These are phyloP conservation scores for Dendrocalamus sinicus DNA, from an alignment of 176 grass and related monocot genomes.

Conservation along the genomic window DNA sequence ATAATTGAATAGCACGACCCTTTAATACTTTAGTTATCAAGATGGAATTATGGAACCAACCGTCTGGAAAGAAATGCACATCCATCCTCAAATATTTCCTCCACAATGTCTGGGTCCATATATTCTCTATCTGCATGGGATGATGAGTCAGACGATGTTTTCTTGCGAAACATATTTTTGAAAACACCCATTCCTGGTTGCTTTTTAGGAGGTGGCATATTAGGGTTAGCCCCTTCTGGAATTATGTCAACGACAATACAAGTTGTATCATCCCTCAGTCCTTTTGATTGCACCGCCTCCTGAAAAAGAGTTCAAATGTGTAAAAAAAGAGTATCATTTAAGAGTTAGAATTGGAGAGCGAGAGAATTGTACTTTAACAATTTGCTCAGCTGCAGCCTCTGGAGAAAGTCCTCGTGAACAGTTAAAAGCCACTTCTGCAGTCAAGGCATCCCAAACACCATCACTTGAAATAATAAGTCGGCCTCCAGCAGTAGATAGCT, in stretches of 20 bases:
- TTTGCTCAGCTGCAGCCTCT: conserved; percentile 68
- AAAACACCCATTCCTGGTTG: conserved; percentile 84
- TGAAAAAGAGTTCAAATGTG: conserved; percentile 49
- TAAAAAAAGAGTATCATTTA: conserved; percentile 33
- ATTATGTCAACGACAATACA: conserved; percentile 93
- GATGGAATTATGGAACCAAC: conserved; percentile 51
- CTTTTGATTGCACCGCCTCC: conserved; percentile 87
- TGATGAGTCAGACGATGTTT: conserved; percentile 65
- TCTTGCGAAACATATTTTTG: conserved; percentile 88
- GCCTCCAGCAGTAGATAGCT: conserved; percentile 82
- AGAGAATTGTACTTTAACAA: conserved; percentile 76
- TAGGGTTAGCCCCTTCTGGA: conserved; percentile 58
- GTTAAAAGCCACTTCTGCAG: conserved; percentile 67
- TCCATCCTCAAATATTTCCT: conserved; percentile 92
- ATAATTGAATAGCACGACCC: not conserved
- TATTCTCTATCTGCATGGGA: conserved; percentile 70
- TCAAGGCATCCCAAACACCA: conserved; percentile 96
- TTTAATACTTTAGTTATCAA: conserved; percentile 18
- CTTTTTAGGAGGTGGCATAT: conserved; percentile 63
- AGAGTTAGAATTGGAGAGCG: conserved; percentile 8
- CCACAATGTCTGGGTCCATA: conserved; percentile 70
- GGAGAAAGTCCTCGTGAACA: conserved; percentile 67
- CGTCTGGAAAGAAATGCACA: conserved; percentile 75
- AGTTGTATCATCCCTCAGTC: conserved; percentile 92
- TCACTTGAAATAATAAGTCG: conserved; percentile 92